phyloP scores from a whole-genome alignment of 805 yeast species.

The Metschnikowia gelsemii region DNA sequence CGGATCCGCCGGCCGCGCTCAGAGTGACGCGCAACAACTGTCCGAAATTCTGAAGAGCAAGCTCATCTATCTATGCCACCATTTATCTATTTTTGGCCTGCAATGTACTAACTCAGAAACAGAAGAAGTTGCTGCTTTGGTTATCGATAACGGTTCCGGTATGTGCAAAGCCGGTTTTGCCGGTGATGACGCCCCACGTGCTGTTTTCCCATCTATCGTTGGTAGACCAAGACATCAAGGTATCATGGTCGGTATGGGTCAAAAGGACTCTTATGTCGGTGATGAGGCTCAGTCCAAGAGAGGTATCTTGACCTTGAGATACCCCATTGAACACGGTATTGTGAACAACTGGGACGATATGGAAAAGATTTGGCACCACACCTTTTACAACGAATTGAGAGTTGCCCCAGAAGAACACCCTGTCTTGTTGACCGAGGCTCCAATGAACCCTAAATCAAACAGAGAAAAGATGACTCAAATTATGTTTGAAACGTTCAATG shows the following conservation, averaged over 20 bases:
- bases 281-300: conserved; percentile 99
- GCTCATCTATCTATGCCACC: no score
- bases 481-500: conserved; percentile 98
- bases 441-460: conserved; percentile 99
- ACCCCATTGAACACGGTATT: conserved; percentile 99
- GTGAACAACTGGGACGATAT: conserved; percentile 99
- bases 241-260: conserved; percentile 99
- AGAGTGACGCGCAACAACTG: not conserved
- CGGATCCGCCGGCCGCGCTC: conserved; percentile 5
- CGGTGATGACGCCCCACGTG: conserved; percentile 99
- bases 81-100: no score
- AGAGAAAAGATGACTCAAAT: conserved; percentile 99
- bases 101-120: conserved; percentile 22
- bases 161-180: conserved; percentile 99
- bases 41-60: not conserved
- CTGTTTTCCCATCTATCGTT: conserved; percentile 99
- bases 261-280: conserved; percentile 99
- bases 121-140: conserved; percentile 59
- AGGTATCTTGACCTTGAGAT: conserved; percentile 98
- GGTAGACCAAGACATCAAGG: conserved; percentile 99
- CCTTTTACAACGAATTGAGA: conserved; percentile 99
- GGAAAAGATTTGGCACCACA: conserved; percentile 99
- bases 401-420: conserved; percentile 99
- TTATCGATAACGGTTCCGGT: conserved; percentile 99
- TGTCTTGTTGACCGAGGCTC: conserved; percentile 98